Evolutionary conservation across 202 grass and related monocot genomes (phyloP).

Genomic region (Dendrocalamus latiflorus): DNA sequence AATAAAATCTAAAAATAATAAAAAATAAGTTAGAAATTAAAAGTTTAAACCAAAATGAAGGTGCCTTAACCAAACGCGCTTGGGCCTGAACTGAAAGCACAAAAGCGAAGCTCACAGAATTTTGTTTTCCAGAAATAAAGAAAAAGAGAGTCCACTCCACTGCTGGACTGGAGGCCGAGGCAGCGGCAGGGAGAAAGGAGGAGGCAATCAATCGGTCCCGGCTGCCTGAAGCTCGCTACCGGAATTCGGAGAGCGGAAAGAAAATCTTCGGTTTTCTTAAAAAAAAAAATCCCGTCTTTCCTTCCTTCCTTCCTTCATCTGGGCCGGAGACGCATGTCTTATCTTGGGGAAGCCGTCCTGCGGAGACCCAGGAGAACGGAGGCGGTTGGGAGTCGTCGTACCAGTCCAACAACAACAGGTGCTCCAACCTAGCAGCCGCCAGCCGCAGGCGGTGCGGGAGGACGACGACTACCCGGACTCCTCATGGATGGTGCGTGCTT

Average conservation of each 20-base stretch:
- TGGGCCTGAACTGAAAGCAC: too few relatives aligned
- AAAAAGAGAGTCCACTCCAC: neutral
- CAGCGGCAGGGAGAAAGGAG: neutral
- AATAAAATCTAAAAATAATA: too few relatives aligned
- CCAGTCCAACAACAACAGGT: too few relatives aligned
- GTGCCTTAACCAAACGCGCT: too few relatives aligned
- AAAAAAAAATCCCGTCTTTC: neutral
- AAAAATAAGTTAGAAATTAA: too few relatives aligned
- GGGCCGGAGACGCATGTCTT: conserved; percentile 39
- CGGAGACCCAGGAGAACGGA: neutral
- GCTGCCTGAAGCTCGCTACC: neutral
- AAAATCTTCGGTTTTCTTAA: neutral
- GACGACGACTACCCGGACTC: neutral
- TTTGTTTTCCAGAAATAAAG: too few relatives aligned
- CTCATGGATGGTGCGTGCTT: conserved; percentile 41
- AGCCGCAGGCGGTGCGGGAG: neutral
- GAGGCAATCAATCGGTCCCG: neutral
- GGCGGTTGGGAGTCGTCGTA: conserved; percentile 1
- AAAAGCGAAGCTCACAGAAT: too few relatives aligned
- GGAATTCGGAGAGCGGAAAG: neutral
- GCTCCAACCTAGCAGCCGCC: neutral
- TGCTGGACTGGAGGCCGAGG: neutral
- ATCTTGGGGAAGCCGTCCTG: conserved; percentile 29
- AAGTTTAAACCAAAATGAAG: too few relatives aligned
- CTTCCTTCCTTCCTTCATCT: neutral